phyloP scores from a whole-genome alignment of 2,329 filamentous ascomycete genomes.

The Venturia oleaginea region DNA sequence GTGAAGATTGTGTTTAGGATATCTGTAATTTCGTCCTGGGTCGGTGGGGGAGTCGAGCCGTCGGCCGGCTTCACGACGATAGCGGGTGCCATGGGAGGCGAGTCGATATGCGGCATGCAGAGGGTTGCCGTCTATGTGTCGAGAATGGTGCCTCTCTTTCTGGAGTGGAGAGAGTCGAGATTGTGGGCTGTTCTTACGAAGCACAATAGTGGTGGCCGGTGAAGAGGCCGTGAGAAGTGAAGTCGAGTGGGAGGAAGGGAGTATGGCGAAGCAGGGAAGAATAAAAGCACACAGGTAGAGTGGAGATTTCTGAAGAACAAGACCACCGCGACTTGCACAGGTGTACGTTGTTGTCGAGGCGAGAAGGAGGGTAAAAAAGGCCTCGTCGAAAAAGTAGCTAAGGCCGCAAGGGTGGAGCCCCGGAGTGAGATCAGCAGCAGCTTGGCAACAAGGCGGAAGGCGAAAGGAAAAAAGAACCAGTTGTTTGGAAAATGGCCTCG shows the following conservation, averaged over 20 bases:
- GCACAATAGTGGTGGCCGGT: neutral
- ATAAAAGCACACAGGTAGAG: neutral
- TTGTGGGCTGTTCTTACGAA: neutral
- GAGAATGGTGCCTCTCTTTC: neutral
- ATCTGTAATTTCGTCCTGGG: constrained; percentile 36
- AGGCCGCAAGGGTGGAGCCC: too few relatives aligned
- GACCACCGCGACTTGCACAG: constrained; percentile 3
- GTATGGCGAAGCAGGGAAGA: neutral
- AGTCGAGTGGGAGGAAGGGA: neutral
- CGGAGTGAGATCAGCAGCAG: too few relatives aligned
- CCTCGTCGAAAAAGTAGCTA: neutral
- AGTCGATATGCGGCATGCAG: constrained; percentile 42
- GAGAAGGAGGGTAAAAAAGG: neutral
- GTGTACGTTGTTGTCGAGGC: constrained; percentile 4
- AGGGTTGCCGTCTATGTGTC: neutral
- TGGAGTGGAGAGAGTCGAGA: neutral
- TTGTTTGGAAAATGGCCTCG: neutral
- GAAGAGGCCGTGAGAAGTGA: neutral
- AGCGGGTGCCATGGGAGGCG: constrained; percentile 38
- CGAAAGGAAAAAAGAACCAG: too few relatives aligned
- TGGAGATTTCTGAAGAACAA: constrained; percentile 5
- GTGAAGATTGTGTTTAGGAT: constrained; percentile 37
- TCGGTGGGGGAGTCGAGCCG: constrained; percentile 30
- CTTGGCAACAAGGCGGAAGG: too few relatives aligned
- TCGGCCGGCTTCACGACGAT: constrained; percentile 38